Percentiles rank a stretch among this genome's conserved stretches.
Conservation (phyloP, 1,284 basidiomycete genomes). For the Trametes polyzona region DNA sequence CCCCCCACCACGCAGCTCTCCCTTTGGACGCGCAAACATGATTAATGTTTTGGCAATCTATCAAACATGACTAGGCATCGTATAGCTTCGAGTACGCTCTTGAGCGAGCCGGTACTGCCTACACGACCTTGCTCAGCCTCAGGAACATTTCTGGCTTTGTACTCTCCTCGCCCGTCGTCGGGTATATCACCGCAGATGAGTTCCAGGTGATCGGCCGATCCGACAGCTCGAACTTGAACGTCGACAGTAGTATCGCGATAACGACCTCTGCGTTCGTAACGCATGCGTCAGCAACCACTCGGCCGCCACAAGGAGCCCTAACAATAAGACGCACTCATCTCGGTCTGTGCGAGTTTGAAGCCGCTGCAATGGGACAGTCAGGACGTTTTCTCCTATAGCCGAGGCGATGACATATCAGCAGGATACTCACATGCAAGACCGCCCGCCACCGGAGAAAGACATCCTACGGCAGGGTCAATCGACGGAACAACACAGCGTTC, state of each 20-base stretch:
- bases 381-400: too few species aligned
- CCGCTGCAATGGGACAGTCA: conserved; percentile 25
- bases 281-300: neutral
- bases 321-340: conserved; percentile 35
- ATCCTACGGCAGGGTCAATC: neutral
- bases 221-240: conserved; percentile 19
- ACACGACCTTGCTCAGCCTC: conserved; percentile 5
- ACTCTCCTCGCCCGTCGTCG: conserved; percentile 12
- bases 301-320: neutral
- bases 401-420: neutral
- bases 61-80: too few species aligned
- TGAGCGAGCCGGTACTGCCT: too few species aligned
- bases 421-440: conserved; percentile 36
- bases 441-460: conserved; percentile 35
- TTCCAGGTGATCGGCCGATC: conserved; percentile 20
- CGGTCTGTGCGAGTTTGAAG: conserved; percentile 38
- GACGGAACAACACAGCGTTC: neutral
- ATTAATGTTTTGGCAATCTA: too few species aligned
- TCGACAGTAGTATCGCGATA: conserved; percentile 16
- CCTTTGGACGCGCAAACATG: too few species aligned
- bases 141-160: conserved; percentile 16
- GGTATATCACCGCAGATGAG: conserved; percentile 19
- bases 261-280: conserved; percentile 20
- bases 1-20: too few species aligned
- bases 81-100: too few species aligned